These are phyloP conservation scores for Themeda triandra DNA, from an alignment of 176 grass and related monocot genomes.

Conservation along the genomic window DNA sequence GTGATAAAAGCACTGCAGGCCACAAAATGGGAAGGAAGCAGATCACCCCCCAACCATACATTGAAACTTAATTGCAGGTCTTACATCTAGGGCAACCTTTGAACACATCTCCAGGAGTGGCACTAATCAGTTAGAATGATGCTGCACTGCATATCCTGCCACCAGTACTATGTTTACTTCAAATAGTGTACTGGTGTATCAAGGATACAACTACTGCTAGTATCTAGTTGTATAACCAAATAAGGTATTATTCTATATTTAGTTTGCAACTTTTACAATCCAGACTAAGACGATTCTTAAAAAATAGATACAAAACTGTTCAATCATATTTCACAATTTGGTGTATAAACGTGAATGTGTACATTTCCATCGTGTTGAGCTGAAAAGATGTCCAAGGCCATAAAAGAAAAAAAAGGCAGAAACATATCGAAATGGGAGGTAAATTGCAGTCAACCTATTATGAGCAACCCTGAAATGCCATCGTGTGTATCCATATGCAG, in stretches of 20 bases:
- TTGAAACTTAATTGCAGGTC: slow-evolving; percentile 22
- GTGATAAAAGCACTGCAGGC: slow-evolving; percentile 2
- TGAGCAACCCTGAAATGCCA: neutral
- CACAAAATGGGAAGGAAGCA: slow-evolving; percentile 16
- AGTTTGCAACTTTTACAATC: neutral
- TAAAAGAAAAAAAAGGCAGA: neutral
- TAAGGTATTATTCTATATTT: neutral
- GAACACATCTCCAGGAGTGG: neutral
- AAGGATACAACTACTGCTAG: slow-evolving; percentile 1
- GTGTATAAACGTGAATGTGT: neutral
- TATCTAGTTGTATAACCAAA: neutral
- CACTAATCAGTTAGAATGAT: slow-evolving; percentile 13
- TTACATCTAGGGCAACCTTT: neutral
- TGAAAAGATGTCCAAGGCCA: neutral
- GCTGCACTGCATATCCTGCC: neutral
- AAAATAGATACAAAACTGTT: neutral
- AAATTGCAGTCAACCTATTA: neutral
- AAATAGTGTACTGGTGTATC: neutral
- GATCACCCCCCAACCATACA: neutral
- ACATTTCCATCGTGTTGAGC: slow-evolving; percentile 4
- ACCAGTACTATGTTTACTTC: neutral
- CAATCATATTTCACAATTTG: neutral
- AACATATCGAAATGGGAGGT: neutral
- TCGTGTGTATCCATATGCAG: slow-evolving; percentile 7
- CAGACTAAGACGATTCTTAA: neutral